These are phyloP conservation scores for Coprinellus micaceus DNA, from an alignment of 768 basidiomycete species.

Conservation along the genomic window DNA sequence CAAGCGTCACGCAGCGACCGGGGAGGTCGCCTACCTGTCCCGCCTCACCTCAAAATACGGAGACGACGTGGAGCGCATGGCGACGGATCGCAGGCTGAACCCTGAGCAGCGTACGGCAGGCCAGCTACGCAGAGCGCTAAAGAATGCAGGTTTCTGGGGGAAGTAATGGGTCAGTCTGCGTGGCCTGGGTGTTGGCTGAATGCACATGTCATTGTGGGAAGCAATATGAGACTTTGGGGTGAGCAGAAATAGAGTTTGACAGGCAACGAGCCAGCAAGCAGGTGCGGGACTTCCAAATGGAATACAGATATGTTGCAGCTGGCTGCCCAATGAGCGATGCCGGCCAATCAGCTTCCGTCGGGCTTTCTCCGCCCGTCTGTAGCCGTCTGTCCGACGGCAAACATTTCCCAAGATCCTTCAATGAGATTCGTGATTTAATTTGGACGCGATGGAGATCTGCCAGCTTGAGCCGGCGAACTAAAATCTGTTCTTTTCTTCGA, in stretches of 20 bases:
- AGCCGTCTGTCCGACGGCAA: neutral
- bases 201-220: neutral
- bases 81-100: slow-evolving; percentile 74
- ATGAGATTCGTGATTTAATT: slow-evolving; percentile 6
- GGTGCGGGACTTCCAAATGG: slow-evolving; percentile 14
- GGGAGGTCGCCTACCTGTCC: slow-evolving; percentile 65
- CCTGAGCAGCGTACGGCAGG: slow-evolving; percentile 81
- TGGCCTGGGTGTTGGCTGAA: neutral
- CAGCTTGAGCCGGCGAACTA: slow-evolving; percentile 12
- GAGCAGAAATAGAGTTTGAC: slow-evolving; percentile 34
- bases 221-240: slow-evolving; percentile 24
- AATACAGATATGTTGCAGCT: neutral
- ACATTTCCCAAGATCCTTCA: neutral
- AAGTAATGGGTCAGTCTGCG: neutral
- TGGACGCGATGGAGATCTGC: slow-evolving; percentile 8
- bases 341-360: neutral
- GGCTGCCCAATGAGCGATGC: neutral
- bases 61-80: slow-evolving; percentile 71
- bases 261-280: slow-evolving; percentile 19
- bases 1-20: slow-evolving; percentile 58
- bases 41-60: slow-evolving; percentile 69
- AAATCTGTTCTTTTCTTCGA: slow-evolving; percentile 8
- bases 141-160: slow-evolving; percentile 44
- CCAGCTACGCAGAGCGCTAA: slow-evolving; percentile 63
- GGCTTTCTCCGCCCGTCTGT: neutral